Evolutionary conservation across 768 basidiomycete genomes (phyloP).

Genomic region (Fomitopsis pulvina): DNA sequence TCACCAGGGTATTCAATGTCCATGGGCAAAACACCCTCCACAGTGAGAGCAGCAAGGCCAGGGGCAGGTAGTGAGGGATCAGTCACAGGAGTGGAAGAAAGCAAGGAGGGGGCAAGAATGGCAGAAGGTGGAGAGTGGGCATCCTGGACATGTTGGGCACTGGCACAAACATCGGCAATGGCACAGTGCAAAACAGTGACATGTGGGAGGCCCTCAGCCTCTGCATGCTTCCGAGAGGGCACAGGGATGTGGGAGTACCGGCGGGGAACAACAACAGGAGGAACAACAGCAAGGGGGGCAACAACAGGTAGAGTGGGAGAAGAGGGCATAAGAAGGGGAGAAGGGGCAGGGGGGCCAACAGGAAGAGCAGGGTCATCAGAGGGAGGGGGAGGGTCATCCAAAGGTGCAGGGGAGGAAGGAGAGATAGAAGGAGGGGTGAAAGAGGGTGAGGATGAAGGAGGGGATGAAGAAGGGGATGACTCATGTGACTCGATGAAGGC

Average conservation of each 20-base stretch:
- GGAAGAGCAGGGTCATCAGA: no score
- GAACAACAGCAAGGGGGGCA: not conserved
- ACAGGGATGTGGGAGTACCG: not conserved
- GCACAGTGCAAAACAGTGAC: no score
- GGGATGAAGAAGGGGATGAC: no score
- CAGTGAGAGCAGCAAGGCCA: conserved; percentile 1
- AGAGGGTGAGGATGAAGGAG: no score
- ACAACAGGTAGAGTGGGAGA: not conserved
- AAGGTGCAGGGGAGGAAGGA: no score
- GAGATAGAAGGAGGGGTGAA: no score
- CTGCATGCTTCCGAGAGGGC: conserved; percentile 11
- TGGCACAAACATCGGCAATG: not conserved
- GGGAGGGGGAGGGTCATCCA: no score
- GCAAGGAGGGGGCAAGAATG: conserved; percentile 2
- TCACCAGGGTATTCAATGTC: conserved; percentile 16
- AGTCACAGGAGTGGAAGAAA: conserved; percentile 3
- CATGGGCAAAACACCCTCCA: conserved; percentile 12
- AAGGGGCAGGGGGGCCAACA: no score
- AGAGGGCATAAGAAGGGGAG: no score
- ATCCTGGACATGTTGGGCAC: not conserved
- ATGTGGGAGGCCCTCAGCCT: conserved; percentile 1
- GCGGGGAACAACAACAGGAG: not conserved
- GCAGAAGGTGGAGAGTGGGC: not conserved
- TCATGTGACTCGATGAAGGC: conserved; percentile 18
- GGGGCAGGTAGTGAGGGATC: not conserved